Base-by-base conservation (phyloP, 257 asterid genomes). In the Cordia subcordata region DNA sequence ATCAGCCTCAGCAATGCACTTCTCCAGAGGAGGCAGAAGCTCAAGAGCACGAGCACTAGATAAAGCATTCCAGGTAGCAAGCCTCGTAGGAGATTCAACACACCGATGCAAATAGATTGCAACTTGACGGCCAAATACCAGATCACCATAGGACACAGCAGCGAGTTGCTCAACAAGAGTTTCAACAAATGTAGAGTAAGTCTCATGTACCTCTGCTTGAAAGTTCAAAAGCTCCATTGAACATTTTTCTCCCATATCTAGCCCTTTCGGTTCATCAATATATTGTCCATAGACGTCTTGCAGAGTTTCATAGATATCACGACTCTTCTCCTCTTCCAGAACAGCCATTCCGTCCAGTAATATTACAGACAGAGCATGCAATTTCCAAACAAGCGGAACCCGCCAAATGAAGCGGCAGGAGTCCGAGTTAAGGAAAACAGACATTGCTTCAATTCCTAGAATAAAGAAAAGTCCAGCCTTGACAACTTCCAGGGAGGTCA, bases 131-230 rank as follows among this genome's bases (percentile, higher is more conserved):
- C 92, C 97, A 80, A 86, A 93, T 71, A 86, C 38, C 67, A 67
- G 9, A 57, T 86, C 96, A 45, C 99, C 97, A 61, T 93, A 93
- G 49, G 99, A 93, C 59, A 78, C 97, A 65, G 94, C 95, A 70
- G 95, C 84, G 70, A 81, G 89, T 59, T 93, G 97, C 75, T 85
- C 99, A 22, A 93, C 92, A 8, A 93, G 83, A 64, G 75, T 77
- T 69, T 89, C 99, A 13, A 86, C 45, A 62, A 88, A 93, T 49
- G 91, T 83, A 32, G 91, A 65, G 75, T 93, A 93, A 67, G 66
- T 80, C 69, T 80, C 92, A 9, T 89, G 89, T 71, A 93, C 75
- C 39, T 80, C 90, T 0, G 80, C 51, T 71, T 82, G 67, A 72
- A 93, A 89, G 58, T 67, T 63, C 59, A 92, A 77, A 11, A 54